These are phyloP conservation scores for Aspergillus sp. DNA, from an alignment of 2,329 filamentous ascomycete genomes.

Conservation along the genomic window DNA sequence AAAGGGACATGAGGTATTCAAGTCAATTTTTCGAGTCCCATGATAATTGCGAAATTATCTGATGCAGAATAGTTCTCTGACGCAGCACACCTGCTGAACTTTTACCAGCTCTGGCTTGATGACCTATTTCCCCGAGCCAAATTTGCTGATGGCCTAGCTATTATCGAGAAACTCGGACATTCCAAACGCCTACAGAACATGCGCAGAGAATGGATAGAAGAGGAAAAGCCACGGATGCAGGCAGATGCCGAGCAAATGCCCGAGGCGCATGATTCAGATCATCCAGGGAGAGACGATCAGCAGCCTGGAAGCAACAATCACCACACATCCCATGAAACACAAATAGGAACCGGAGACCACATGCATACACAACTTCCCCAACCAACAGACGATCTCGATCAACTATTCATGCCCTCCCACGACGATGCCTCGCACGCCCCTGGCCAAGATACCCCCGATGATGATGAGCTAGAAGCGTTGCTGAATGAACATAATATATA, in stretches of 20 bases:
- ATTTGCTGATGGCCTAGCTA: slow-evolving; percentile 82
- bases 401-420: slow-evolving; percentile 34
- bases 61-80: slow-evolving; percentile 68
- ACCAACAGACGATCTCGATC: not conserved
- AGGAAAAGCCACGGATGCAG: slow-evolving; percentile 47
- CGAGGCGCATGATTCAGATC: not conserved
- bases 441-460: slow-evolving; percentile 27
- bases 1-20: slow-evolving; percentile 80
- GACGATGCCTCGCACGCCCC: slow-evolving; percentile 11
- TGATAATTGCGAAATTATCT: not conserved
- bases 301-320: not conserved
- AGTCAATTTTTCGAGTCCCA: not conserved
- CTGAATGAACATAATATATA: slow-evolving; percentile 50
- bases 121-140: slow-evolving; percentile 93
- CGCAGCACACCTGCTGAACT: slow-evolving; percentile 74
- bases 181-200: slow-evolving; percentile 73
- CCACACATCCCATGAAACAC: not conserved
- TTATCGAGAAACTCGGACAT: slow-evolving; percentile 93
- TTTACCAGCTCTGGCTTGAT: slow-evolving; percentile 96
- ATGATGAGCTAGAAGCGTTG: slow-evolving; percentile 54
- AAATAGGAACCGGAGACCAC: not conserved
- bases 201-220: slow-evolving; percentile 80
- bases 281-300: not conserved
- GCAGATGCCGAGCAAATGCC: slow-evolving; percentile 3
- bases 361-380: not conserved